Evolutionary conservation across 2,329 filamentous ascomycete genomes (phyloP).

Genomic region (Neopestalotiopsis sp.): DNA sequence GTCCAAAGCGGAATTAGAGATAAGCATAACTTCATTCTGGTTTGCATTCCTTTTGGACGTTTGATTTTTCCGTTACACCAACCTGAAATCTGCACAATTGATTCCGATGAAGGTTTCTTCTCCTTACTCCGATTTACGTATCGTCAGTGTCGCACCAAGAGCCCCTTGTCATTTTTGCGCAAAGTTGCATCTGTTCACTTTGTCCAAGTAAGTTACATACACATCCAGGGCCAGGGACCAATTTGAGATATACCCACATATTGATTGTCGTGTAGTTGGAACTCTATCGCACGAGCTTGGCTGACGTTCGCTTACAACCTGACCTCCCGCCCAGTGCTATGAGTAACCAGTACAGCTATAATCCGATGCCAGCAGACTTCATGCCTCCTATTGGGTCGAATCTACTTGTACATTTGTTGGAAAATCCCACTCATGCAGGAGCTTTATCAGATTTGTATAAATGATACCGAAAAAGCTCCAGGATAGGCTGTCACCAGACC

Average conservation of each 20-base stretch:
- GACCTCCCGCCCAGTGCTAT: conserved; percentile 20
- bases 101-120: conserved; percentile 30
- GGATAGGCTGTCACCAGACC: conserved; percentile 29
- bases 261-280: conserved; percentile 23
- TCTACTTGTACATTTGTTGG: conserved; percentile 33
- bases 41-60: conserved; percentile 26
- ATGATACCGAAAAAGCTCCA: conserved; percentile 35
- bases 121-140: conserved; percentile 23
- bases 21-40: conserved; percentile 24
- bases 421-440: conserved; percentile 33
- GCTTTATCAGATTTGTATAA: conserved; percentile 27
- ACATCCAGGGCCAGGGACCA: background rate
- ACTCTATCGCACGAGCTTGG: conserved; percentile 22
- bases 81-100: conserved; percentile 27
- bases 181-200: conserved; percentile 22
- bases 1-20: background rate
- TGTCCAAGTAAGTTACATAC: conserved; percentile 19
- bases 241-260: too few relatives aligned
- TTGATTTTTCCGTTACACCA: conserved; percentile 24
- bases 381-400: conserved; percentile 34
- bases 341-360: conserved; percentile 29
- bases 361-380: conserved; percentile 30
- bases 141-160: background rate
- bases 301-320: conserved; percentile 24
- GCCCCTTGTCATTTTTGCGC: conserved; percentile 18